These are phyloP conservation scores for Peronospora farinosa DNA, from an alignment of 352 stramenopile genomes.

Conservation along the genomic window DNA sequence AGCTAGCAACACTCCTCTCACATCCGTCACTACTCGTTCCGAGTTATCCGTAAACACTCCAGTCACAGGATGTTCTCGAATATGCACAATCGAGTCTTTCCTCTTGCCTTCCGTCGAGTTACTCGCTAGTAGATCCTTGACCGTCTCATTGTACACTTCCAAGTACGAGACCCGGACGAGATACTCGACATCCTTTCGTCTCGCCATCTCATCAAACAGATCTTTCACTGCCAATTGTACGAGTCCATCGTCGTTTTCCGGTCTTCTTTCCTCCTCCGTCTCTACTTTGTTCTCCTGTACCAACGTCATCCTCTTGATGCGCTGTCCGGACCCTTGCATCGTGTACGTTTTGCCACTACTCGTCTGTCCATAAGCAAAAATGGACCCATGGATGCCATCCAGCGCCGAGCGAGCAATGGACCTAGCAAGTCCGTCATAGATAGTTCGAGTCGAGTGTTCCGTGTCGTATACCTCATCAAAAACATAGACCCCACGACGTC, in stretches of 20 bases:
- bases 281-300: slow-evolving; percentile 18
- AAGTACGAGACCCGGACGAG: slow-evolving; percentile 92
- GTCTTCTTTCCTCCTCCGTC: slow-evolving; percentile 28
- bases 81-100: slow-evolving; percentile 26
- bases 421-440: slow-evolving; percentile 64
- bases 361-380: slow-evolving; percentile 82
- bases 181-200: slow-evolving; percentile 59
- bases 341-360: slow-evolving; percentile 79
- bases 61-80: slow-evolving; percentile 43
- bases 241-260: slow-evolving; percentile 31
- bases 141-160: slow-evolving; percentile 97
- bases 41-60: slow-evolving; percentile 49
- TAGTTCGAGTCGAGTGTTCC: slow-evolving; percentile 37
- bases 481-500: slow-evolving; percentile 31
- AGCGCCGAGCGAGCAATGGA: slow-evolving; percentile 63
- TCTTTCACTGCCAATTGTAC: slow-evolving; percentile 45
- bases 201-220: slow-evolving; percentile 47
- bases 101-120: slow-evolving; percentile 14
- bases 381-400: slow-evolving; percentile 70
- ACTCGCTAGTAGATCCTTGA: slow-evolving; percentile 85
- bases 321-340: slow-evolving; percentile 44
- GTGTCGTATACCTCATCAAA: slow-evolving; percentile 51
- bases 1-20: slow-evolving; percentile 31
- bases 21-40: slow-evolving; percentile 37
- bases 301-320: slow-evolving; percentile 8